phyloP scores from a whole-genome alignment of 2,329 filamentous ascomycete genomes.

The Fusarium transvaalense region DNA sequence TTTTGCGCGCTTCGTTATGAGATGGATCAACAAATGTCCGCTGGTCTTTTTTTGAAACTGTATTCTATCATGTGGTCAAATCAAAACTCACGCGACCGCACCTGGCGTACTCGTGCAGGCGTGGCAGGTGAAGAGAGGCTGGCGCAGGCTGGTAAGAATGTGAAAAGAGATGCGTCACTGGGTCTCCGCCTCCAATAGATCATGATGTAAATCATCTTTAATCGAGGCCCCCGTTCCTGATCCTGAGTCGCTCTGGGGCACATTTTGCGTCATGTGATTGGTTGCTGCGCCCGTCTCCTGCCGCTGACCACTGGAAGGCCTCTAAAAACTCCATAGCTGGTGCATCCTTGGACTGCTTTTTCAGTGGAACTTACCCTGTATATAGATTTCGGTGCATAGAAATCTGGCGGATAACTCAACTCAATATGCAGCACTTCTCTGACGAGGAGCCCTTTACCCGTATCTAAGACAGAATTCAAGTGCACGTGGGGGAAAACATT shows the following conservation, averaged over 20 bases:
- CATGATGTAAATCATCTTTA: constrained; percentile 34
- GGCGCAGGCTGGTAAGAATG: constrained; percentile 34
- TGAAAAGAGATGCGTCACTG: constrained; percentile 39
- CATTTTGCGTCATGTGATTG: constrained; percentile 17
- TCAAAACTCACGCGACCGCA: constrained; percentile 44
- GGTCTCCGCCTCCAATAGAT: constrained; percentile 42
- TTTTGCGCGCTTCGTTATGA: constrained; percentile 2
- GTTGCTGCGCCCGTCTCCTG: constrained; percentile 1
- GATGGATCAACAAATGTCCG: constrained; percentile 35
- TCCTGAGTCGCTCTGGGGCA: constrained; percentile 34
- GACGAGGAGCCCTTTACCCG: constrained; percentile 21
- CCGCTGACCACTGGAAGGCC: constrained; percentile 20
- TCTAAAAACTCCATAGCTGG: constrained; percentile 3
- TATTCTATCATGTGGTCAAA: constrained; percentile 44
- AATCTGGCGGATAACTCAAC: constrained; percentile 10
- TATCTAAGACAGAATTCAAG: constrained; percentile 3
- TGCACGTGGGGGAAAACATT: background rate
- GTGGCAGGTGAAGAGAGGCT: constrained; percentile 42
- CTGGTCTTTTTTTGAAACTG: background rate
- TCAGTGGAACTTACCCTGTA: constrained; percentile 37
- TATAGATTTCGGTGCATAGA: constrained; percentile 16
- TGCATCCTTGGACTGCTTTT: constrained; percentile 17
- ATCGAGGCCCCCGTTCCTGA: constrained; percentile 40
- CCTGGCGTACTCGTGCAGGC: constrained; percentile 34
- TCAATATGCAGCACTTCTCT: constrained; percentile 4